These are phyloP conservation scores for Botrytis deweyae DNA, from an alignment of 2,329 filamentous ascomycete genomes.

Conservation along the genomic window DNA sequence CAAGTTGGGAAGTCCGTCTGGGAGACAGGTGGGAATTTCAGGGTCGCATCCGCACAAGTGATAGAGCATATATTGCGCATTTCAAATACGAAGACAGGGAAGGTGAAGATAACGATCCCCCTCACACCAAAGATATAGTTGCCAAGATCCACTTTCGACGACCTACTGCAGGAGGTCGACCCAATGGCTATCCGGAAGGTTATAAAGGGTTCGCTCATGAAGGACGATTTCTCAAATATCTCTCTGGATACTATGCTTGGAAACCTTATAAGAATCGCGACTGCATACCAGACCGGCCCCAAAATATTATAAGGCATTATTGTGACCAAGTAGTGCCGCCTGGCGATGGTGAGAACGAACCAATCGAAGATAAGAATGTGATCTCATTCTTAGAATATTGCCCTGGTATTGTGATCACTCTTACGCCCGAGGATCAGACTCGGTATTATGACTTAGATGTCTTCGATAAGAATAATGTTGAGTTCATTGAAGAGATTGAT, in stretches of 20 bases:
- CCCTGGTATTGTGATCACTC: not conserved
- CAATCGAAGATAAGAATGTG: not conserved
- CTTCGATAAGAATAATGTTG: not conserved
- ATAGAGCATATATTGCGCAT: not conserved
- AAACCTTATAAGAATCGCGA: not conserved
- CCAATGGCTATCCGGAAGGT: not conserved
- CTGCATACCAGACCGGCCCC: not conserved
- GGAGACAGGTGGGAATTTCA: not conserved
- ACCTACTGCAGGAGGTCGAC: not conserved
- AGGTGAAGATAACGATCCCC: not conserved
- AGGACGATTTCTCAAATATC: not conserved
- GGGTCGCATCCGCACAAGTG: not conserved
- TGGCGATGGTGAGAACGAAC: not conserved
- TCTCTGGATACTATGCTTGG: not conserved
- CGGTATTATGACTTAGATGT: not conserved
- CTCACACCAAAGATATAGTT: not conserved
- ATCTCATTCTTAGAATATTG: slow-evolving; percentile 7
- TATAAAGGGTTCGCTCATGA: not conserved
- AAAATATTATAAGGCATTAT: not conserved
- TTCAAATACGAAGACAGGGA: not conserved
- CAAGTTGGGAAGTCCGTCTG: not conserved
- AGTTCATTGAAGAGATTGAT: not conserved
- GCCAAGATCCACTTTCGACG: not conserved
- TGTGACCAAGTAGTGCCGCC: not conserved
- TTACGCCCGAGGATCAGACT: not conserved